These are phyloP conservation scores for Echeveria elegans DNA, from an alignment of 164 flowering plant species.

Conservation along the genomic window DNA sequence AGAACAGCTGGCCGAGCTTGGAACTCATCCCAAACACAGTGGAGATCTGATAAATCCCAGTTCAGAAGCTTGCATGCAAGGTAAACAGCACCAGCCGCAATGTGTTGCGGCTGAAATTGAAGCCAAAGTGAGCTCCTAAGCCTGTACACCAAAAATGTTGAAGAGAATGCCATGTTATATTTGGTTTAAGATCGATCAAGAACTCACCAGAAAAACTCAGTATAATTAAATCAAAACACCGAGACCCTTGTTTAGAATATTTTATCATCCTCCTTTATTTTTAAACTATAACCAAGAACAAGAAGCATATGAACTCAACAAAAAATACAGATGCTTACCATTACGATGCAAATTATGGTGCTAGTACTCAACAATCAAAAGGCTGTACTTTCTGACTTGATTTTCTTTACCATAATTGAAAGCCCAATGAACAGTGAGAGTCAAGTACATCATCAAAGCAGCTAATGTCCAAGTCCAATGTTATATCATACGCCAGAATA, in stretches of 20 bases:
- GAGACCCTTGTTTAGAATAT: background rate
- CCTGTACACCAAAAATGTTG: conserved; percentile 21
- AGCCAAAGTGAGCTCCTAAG: conserved; percentile 64
- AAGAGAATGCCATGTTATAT: background rate
- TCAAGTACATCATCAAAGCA: conserved; percentile 6
- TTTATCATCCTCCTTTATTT: background rate
- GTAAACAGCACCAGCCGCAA: conserved; percentile 76
- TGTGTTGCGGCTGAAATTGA: conserved; percentile 60
- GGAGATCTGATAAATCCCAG: conserved; percentile 52
- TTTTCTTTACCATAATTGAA: conserved; percentile 2
- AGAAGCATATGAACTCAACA: background rate
- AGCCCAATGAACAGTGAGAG: conserved; percentile 2
- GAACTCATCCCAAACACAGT: conserved; percentile 74
- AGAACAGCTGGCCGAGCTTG: conserved; percentile 64
- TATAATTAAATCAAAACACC: background rate
- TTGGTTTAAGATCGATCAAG: background rate
- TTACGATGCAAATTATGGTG: conserved; percentile 2
- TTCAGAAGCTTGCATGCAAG: conserved; percentile 79
- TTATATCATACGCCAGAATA: conserved; percentile 1
- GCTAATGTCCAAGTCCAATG: conserved; percentile 6
- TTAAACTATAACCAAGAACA: background rate
- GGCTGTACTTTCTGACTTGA: conserved; percentile 5
- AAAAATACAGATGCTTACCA: conserved; percentile 6
- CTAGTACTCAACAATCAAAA: conserved; percentile 5
- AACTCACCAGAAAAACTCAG: background rate